Conservation (phyloP, 2,329 filamentous ascomycete genomes). For the Pezicula carpinea region DNA sequence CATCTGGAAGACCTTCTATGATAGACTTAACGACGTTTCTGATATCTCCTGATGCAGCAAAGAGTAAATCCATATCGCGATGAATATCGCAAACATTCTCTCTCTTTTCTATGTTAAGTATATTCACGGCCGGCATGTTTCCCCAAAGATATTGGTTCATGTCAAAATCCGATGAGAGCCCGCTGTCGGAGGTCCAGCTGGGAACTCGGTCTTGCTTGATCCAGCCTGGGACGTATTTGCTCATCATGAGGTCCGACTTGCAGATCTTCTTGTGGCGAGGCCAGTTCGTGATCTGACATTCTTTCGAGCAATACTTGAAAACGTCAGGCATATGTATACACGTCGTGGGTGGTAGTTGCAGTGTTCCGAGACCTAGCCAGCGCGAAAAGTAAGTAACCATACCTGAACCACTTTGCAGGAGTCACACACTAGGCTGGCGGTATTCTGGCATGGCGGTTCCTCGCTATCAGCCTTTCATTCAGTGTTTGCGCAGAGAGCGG, state of each 20-base stretch:
- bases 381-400: background rate
- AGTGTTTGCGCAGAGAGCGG: background rate
- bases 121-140: conserved; percentile 35
- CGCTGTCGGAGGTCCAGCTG: background rate
- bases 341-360: background rate
- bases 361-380: background rate
- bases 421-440: background rate
- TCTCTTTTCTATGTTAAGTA: conserved; percentile 29
- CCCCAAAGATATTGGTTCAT: conserved; percentile 34
- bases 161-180: conserved; percentile 6
- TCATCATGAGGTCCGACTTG: conserved; percentile 2
- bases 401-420: background rate
- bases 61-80: conserved; percentile 2
- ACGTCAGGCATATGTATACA: conserved; percentile 37
- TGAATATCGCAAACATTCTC: conserved; percentile 17
- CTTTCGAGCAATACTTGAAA: conserved; percentile 3
- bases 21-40: conserved; percentile 35
- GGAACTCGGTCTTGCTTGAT: background rate
- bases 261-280: conserved; percentile 4
- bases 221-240: conserved; percentile 2
- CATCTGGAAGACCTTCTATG: conserved; percentile 13
- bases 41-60: conserved; percentile 36
- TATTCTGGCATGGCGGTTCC: background rate
- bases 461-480: conserved; percentile 1
- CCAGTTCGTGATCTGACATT: conserved; percentile 2